Percentiles rank a stretch among this genome's conserved stretches.
Evolutionary conservation across 176 grass and related monocot species (phyloP).

Genomic region (Carex scoparia): DNA sequence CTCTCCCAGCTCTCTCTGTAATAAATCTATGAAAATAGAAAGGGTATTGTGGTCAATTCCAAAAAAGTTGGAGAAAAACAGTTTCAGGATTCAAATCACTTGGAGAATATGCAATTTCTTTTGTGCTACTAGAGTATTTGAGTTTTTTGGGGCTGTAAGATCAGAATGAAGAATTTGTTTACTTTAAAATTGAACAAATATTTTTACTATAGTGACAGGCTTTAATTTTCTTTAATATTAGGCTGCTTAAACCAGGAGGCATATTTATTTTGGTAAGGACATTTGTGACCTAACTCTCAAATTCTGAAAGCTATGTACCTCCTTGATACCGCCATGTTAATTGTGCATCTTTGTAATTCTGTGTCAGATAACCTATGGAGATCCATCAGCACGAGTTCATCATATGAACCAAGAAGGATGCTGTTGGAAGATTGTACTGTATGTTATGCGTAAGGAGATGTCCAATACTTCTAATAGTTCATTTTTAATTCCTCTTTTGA

Average conservation of each 20-base stretch:
- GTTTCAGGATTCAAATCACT: background rate
- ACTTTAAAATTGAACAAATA: background rate
- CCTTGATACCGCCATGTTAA: background rate
- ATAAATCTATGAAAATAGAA: background rate
- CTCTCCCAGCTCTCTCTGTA: background rate
- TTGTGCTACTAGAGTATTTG: background rate
- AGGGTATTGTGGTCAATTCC: background rate
- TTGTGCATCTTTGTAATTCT: conserved; percentile 25
- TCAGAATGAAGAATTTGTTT: background rate
- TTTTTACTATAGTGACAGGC: conserved; percentile 25
- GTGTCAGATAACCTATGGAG: conserved; percentile 94
- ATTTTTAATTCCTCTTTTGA: background rate
- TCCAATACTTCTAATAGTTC: background rate
- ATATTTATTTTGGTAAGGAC: conserved; percentile 77
- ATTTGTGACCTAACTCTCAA: conserved; percentile 10
- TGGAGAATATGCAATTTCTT: background rate
- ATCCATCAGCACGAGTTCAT: conserved; percentile 68
- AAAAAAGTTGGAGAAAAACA: background rate
- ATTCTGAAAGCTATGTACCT: conserved; percentile 14
- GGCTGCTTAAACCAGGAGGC: conserved; percentile 89
- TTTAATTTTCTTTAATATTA: conserved; percentile 36
- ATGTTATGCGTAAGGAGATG: conserved; percentile 74
- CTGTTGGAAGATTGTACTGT: conserved; percentile 70
- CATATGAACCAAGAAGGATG: conserved; percentile 80
- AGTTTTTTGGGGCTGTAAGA: background rate